Evolutionary conservation across 2,329 filamentous ascomycete genomes (phyloP), one percentile per base, ranked within the genome.

Genomic region (Phialophora expanda): DNA sequence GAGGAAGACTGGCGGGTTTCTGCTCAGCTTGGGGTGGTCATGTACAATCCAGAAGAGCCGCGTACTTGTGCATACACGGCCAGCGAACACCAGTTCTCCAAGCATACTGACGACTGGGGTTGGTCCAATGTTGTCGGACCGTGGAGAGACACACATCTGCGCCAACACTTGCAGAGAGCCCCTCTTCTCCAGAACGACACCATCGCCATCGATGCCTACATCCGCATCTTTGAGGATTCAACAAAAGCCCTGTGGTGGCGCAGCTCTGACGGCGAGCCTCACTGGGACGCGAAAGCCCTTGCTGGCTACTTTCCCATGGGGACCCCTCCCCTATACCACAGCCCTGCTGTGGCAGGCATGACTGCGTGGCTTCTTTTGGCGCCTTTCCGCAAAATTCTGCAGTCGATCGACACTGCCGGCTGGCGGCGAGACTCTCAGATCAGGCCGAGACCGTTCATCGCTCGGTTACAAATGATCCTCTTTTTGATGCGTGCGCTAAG

Each of bases 1-100:
- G 51, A 53, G 44, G 66, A 61, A 20, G 64, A 69, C 17, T 83
- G 80, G 80, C 76, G 81, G 34, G 77, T 82, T 11, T 82, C 87
- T n/a, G 87, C 86, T 2, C 86, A 89, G 73, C 80, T 89, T 41
- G 84, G 83, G 46, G 82, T 89, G 26, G 82, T 88, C 55, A 77
- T 88, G 56, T 89, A 89, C 78, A 89, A 89, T 67, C 87, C 87
- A 0, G 78, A 81, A 28, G 87, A 89, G 70, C 87, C 87, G 54
- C 82, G 86, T 6, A 85, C 85, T 4, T 81, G 85, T 64, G 83
- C 83, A 73, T 82, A 81, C 71, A 81, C 84, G 62, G 84, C 82
- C 12, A 86, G 85, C 50, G 80, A 82, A 55, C 86, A 88, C 74
- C 85, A 86, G 62, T 89, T 87, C 75, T 84, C 84, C 70, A 80